Percentiles rank a stretch among this genome's conserved stretches.
phyloP scores from a whole-genome alignment of 108 stramenopile genomes.

The Asterionellopsis glacialis region DNA sequence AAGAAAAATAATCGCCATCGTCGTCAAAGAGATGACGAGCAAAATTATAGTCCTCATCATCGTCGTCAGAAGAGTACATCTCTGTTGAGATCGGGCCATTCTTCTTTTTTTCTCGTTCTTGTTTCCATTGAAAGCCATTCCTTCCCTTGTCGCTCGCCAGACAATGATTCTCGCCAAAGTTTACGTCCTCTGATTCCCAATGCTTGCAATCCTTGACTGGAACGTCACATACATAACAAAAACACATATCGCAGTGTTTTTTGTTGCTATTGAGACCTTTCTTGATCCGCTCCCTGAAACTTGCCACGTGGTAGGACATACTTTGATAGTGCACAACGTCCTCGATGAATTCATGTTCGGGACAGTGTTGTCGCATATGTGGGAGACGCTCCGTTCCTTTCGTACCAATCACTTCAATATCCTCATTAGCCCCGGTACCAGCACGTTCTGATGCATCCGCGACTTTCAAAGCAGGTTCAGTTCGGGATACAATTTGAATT shows the following conservation, averaged over 20 bases:
- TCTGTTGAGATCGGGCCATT: no score
- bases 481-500: neutral
- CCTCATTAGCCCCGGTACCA: constrained; percentile 14
- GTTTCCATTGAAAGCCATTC: no score
- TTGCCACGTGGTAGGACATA: neutral
- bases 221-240: constrained; percentile 32
- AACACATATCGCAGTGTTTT: constrained; percentile 29
- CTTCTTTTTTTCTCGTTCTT: no score
- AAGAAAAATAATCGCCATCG: no score
- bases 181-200: neutral
- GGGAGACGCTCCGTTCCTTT: constrained; percentile 19
- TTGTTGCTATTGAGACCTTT: constrained; percentile 3
- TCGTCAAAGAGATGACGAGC: no score
- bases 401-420: constrained; percentile 19
- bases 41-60: no score
- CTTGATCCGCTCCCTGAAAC: neutral
- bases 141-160: no score
- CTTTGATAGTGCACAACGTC: neutral
- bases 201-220: constrained; percentile 17
- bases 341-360: constrained; percentile 12
- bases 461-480: neutral
- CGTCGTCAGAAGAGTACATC: no score
- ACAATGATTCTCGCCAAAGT: no score
- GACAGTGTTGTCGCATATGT: constrained; percentile 33
- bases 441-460: neutral